Evolutionary conservation across 106 monocot species (phyloP), one percentile per base, ranked within the genome.

Genomic region (Dioscorea alata): DNA sequence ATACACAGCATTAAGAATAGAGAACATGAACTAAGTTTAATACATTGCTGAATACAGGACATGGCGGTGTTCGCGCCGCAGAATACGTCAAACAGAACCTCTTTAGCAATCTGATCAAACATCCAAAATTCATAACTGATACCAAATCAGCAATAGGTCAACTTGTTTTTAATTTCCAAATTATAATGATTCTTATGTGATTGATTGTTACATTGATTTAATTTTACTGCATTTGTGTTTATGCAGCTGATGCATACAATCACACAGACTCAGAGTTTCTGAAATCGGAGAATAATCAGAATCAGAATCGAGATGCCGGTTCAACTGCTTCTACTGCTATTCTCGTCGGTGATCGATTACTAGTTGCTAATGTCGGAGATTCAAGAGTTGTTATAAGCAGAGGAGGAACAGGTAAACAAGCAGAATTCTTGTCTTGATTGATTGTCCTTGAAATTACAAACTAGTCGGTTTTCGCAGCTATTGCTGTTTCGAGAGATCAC

Each of bases 401-500:
- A 57, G 87, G 77, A 57, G 87, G 87, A 49, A 74, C 80, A 50
- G 87, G 87, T 83, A 59, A 71, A 51, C 15, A 13, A 54, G 6
- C 42, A 3, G 42, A 42, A 42, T 42, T 42, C 42, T 8, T 5
- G 6, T 42, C 42, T 10, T 42, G 42, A 42, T 8, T 2, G 42
- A 6, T 8, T 42, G 2, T 6, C 1, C 28, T 28, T 28, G 3
- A 42, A 42, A 6, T 42, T 42, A 10, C 42, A 42, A 42, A 42
- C 42, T 42, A 42, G 34, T 14, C 56, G 17, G 20, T 12, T 57
- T 73, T n/a, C 76, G 69, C 86, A 94, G 93, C 93, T 24, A 82
- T 94, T 33, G 94, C 94, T 49, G 90, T 90, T 58, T 90, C 94
- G 54, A 65, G 87, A 64, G 90, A 94, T 71, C 94, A 94, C 76